Evolutionary conservation across 1,284 basidiomycete species (phyloP), one percentile per base, ranked within the genome.

Genomic region (Leccinum ambiguum): DNA sequence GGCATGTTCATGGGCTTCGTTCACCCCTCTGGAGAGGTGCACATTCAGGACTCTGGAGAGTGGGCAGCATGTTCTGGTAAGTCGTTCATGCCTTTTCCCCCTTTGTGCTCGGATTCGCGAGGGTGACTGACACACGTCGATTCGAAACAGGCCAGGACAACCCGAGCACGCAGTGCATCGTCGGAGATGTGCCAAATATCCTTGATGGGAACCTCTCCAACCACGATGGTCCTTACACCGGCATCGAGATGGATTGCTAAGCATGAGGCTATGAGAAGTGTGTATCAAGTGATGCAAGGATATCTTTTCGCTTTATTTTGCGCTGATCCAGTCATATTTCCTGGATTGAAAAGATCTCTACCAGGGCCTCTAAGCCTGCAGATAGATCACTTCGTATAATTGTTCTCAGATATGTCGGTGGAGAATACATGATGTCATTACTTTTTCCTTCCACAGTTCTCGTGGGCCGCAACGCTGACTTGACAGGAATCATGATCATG

Each of bases 151-250:
- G 85, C 2, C 82, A 87, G 68, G 88, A 89, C 66, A 87, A 88
- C 69, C 70, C 79, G 3, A 83, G 82, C 67, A 67, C 62, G 2
- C 74, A 79, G 63, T 90, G 88, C 74, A 82, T 77, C 2, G 81
- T 81, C 21, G 88, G 87, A 3, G 85, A 85, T 63, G 88, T 90
- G 2, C 71, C 78, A 1, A 79, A 79, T 39, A 79, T 90, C 64
- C 80, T 83, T 41, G 78, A 80, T 0, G 82, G 84, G 1, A 67
- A 79, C 50, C 63, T 76, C 41, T 43, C 62, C 4, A 75, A 90
- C 68, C 89, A 91, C 69, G 74, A 79, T 66, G 86, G 86, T 6
- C 87, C 87, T 7, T 90, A 88, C 70, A 82, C 86, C 64, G 83
- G 82, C 10, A 75, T 90, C 21, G 69, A 62, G 26, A 87, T 90